Evolutionary conservation across 1,284 basidiomycete species (phyloP).

Genomic region (Xerocomus nothofagi): DNA sequence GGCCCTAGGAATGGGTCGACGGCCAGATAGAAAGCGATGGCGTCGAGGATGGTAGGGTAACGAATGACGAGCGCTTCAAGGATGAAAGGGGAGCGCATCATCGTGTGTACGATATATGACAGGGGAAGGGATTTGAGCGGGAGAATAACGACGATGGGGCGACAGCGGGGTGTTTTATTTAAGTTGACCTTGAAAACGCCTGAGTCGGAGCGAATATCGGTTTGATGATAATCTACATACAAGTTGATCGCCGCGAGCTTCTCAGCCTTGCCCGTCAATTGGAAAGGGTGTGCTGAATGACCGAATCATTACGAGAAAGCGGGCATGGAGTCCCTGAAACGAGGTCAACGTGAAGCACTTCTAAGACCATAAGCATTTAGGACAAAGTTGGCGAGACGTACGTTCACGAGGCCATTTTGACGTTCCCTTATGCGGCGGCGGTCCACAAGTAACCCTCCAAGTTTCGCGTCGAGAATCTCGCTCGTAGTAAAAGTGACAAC

Average conservation of each 20-base stretch:
- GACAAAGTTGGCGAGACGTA: conserved; percentile 2
- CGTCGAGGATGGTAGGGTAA: conserved; percentile 36
- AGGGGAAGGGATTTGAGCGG: not conserved
- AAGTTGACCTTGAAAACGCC: conserved; percentile 28
- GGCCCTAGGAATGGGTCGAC: conserved; percentile 42
- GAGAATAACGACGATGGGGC: conserved; percentile 4
- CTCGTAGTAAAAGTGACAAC: no score
- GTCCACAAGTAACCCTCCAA: conserved; percentile 6
- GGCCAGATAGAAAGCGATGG: conserved; percentile 41
- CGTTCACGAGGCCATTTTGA: conserved; percentile 8
- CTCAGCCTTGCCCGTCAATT: conserved; percentile 36
- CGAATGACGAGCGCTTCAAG: conserved; percentile 27
- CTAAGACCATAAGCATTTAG: conserved; percentile 4
- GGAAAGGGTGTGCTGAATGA: conserved; percentile 35
- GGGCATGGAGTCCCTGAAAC: conserved; percentile 35
- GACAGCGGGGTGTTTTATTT: conserved; percentile 28
- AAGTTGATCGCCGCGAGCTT: conserved; percentile 51
- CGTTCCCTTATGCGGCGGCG: conserved; percentile 10
- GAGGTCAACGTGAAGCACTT: conserved; percentile 22
- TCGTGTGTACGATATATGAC: not conserved
- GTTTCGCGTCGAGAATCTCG: conserved; percentile 13
- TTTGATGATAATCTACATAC: conserved; percentile 40
- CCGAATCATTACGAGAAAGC: conserved; percentile 37
- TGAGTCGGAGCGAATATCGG: conserved; percentile 36
- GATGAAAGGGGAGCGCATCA: conserved; percentile 9